phyloP scores from a whole-genome alignment of 1,139 yeast genomes.

The Candida sojae region DNA sequence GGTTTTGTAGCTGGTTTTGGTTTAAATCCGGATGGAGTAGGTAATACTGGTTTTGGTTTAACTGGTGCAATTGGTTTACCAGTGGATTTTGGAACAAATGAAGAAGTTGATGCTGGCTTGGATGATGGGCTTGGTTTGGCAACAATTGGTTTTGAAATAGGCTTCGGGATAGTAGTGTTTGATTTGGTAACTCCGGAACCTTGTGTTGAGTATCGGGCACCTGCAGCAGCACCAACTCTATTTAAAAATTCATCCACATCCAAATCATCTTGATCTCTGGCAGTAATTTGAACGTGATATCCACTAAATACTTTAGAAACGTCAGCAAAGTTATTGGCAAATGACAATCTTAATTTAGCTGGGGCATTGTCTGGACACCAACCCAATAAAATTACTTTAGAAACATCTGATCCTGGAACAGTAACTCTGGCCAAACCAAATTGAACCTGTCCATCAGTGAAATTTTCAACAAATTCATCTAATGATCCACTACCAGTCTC shows the following conservation, averaged over 20 bases:
- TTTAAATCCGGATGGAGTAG: constrained; percentile 10
- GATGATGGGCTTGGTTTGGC: constrained; percentile 23
- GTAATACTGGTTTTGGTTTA: constrained; percentile 25
- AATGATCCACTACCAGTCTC: constrained; percentile 66
- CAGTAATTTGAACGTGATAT: constrained; percentile 94
- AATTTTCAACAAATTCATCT: constrained; percentile 75
- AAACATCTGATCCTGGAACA: constrained; percentile 87
- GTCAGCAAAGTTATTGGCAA: constrained; percentile 74
- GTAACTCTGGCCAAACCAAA: constrained; percentile 87
- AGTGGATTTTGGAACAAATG: constrained; percentile 39
- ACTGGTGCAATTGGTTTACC: constrained; percentile 39
- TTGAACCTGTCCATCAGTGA: constrained; percentile 87
- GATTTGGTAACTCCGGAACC: constrained; percentile 15
- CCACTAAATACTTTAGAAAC: constrained; percentile 71
- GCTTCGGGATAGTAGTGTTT: constrained; percentile 10
- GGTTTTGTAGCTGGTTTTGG: constrained; percentile 25
- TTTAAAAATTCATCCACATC: constrained; percentile 74
- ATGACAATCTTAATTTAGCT: constrained; percentile 69
- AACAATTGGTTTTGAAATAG: constrained; percentile 22
- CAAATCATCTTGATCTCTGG: constrained; percentile 91
- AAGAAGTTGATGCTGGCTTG: constrained; percentile 18
- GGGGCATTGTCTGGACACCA: constrained; percentile 95
- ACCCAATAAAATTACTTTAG: constrained; percentile 81
- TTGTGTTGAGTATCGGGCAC: constrained; percentile 87
- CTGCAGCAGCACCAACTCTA: constrained; percentile 88